Evolutionary conservation across 83 land plant species (phyloP).

Genomic region (Picea abies): DNA sequence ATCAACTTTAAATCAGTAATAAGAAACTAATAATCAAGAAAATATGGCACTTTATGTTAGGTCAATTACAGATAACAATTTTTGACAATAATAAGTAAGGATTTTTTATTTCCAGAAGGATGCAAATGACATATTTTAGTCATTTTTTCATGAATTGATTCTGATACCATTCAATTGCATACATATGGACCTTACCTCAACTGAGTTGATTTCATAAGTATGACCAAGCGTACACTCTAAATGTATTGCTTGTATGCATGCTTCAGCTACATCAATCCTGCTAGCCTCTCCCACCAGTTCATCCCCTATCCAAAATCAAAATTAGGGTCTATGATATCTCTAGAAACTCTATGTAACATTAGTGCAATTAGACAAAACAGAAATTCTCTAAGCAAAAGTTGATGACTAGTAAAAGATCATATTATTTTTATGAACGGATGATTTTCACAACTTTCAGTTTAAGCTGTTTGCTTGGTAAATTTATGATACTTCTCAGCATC

Average conservation of each 20-base stretch:
- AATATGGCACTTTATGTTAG: background rate
- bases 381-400: background rate
- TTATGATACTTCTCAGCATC: background rate
- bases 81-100: background rate
- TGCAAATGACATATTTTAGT: background rate
- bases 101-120: background rate
- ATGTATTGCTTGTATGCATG: conserved; percentile 92
- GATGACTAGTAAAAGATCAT: background rate
- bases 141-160: background rate
- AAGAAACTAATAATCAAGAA: conserved; percentile 3
- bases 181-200: conserved; percentile 58
- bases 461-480: background rate
- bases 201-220: conserved; percentile 86
- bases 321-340: background rate
- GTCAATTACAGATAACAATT: background rate
- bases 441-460: background rate
- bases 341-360: background rate
- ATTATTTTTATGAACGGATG: background rate
- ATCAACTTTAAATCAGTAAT: background rate
- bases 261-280: conserved; percentile 97
- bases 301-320: conserved; percentile 59
- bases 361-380: background rate
- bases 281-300: conserved; percentile 93
- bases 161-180: background rate
- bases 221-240: conserved; percentile 76